Percentiles rank a stretch among this genome's conserved stretches.
Evolutionary conservation across 129 eudicot species (phyloP).

Genomic region (Pseudognaphalium luteoalbum): DNA sequence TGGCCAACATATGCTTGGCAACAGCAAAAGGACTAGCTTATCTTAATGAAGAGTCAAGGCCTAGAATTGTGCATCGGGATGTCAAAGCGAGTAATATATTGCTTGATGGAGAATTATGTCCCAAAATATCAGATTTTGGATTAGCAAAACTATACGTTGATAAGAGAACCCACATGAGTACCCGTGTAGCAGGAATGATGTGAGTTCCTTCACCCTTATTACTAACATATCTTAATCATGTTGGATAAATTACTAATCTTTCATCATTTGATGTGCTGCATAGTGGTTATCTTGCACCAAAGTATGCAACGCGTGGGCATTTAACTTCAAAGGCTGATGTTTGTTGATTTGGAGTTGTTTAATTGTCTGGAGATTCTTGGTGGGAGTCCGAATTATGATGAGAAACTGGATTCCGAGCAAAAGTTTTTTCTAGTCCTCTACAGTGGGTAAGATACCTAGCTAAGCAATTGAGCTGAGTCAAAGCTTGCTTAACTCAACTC

Average conservation of each 20-base stretch:
- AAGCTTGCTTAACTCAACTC: conserved; percentile 11
- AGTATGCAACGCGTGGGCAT: conserved; percentile 76
- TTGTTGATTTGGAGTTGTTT: conserved; percentile 71
- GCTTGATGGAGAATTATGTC: conserved; percentile 56
- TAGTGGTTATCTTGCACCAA: conserved; percentile 71
- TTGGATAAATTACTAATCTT: conserved; percentile 1
- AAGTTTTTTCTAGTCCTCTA: conserved; percentile 60
- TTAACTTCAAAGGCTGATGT: conserved; percentile 71
- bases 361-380: conserved; percentile 59
- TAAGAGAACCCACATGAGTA: conserved; percentile 63
- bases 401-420: conserved; percentile 41
- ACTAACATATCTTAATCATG: background rate
- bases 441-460: conserved; percentile 50
- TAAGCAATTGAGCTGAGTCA: background rate
- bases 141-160: conserved; percentile 67
- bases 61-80: conserved; percentile 35
- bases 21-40: conserved; percentile 61
- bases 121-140: conserved; percentile 71
- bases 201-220: conserved; percentile 32
- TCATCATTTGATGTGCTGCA: conserved; percentile 4
- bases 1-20: conserved; percentile 67
- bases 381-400: conserved; percentile 57
- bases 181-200: conserved; percentile 74
- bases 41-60: conserved; percentile 54
- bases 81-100: conserved; percentile 21